These are phyloP conservation scores for Colletotrichum phormii DNA, from an alignment of 2,329 filamentous ascomycete genomes.

Conservation along the genomic window DNA sequence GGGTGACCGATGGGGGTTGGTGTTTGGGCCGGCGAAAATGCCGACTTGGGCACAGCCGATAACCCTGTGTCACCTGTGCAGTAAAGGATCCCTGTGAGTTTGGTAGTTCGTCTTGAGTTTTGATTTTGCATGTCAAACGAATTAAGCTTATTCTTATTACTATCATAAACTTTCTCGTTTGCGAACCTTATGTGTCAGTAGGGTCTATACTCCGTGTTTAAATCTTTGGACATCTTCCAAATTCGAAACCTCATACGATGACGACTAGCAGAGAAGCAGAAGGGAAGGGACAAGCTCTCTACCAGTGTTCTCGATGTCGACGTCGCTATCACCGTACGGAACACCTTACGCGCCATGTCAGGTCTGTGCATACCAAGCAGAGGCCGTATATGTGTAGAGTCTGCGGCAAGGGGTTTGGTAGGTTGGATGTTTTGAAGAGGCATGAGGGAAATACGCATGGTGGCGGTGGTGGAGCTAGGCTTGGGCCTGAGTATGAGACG, in stretches of 20 bases:
- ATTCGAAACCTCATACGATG: background rate
- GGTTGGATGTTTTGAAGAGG: constrained; percentile 10
- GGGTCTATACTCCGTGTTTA: background rate
- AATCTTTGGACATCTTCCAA: background rate
- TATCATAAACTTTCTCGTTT: background rate
- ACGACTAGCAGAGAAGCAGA: too few species aligned
- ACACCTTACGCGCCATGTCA: constrained; percentile 9
- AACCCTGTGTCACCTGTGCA: too few species aligned
- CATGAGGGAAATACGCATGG: background rate
- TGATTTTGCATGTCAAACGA: background rate
- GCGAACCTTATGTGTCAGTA: background rate
- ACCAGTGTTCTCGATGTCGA: constrained; percentile 15
- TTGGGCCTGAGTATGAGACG: background rate
- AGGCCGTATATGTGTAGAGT: constrained; percentile 1
- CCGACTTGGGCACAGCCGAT: background rate
- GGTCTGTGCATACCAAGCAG: constrained; percentile 13
- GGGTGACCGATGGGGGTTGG: background rate
- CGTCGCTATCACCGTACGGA: constrained; percentile 13
- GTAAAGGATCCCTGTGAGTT: too few species aligned
- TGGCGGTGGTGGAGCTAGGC: background rate
- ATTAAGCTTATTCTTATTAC: background rate
- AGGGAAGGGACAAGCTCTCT: background rate
- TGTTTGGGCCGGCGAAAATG: too few species aligned
- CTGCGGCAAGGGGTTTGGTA: constrained; percentile 9
- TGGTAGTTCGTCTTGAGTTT: background rate